A percentile compares a stretch with the other conserved stretches of the same genome.
Evolutionary conservation across 352 stramenopile genomes (phyloP).

Genomic region (Globisporangium takayamanum): DNA sequence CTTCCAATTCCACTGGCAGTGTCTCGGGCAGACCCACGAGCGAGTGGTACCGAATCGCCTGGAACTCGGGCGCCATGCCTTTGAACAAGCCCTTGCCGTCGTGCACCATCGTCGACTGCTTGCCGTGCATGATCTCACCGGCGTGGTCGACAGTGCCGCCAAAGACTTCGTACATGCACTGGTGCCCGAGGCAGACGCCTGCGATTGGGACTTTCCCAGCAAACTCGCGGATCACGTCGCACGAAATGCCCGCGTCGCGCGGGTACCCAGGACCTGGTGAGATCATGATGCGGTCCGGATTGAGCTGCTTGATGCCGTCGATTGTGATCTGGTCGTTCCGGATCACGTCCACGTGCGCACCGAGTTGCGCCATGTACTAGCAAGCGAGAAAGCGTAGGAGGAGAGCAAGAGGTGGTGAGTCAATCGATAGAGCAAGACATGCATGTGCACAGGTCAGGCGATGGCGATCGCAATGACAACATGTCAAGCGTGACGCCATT

Average conservation of each 20-base stretch:
- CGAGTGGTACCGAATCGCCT: conserved; percentile 85
- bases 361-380: conserved; percentile 83
- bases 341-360: conserved; percentile 69
- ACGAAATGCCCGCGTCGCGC: conserved; percentile 76
- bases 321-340: conserved; percentile 84
- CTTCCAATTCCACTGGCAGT: conserved; percentile 63
- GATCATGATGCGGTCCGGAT: conserved; percentile 84
- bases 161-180: conserved; percentile 88
- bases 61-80: conserved; percentile 70
- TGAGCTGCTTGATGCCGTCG: conserved; percentile 65
- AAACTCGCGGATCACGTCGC: conserved; percentile 79
- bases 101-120: conserved; percentile 77
- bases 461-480: too few relatives aligned
- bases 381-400: not conserved
- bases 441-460: too few relatives aligned
- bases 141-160: conserved; percentile 79
- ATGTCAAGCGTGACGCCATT: too few relatives aligned
- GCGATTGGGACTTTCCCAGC: conserved; percentile 78
- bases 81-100: conserved; percentile 84
- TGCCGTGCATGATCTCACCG: conserved; percentile 86
- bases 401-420: not conserved
- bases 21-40: conserved; percentile 80
- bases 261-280: conserved; percentile 79
- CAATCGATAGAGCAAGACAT: not conserved
- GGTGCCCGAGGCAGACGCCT: conserved; percentile 75